These are phyloP conservation scores for Cyberlindnera mycetangii DNA, from an alignment of 805 yeast genomes.

Conservation along the genomic window DNA sequence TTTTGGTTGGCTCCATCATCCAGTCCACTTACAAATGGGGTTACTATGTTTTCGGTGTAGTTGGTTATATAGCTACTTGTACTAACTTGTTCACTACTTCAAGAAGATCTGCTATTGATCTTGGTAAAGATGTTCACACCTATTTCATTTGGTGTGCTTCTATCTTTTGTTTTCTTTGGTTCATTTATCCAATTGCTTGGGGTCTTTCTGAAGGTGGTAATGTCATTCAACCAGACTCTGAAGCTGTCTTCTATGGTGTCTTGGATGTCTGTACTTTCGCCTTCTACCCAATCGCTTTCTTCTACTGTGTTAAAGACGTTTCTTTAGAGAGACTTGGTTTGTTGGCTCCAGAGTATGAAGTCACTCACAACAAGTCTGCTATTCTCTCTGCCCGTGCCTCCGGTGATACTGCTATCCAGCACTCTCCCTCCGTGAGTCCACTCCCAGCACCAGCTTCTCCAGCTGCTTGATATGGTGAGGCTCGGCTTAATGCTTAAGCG, in stretches of 20 bases:
- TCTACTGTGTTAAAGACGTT: slow-evolving; percentile 17
- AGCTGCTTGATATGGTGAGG: slow-evolving; percentile 3
- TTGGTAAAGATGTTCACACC: slow-evolving; percentile 17
- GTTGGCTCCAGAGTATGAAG: slow-evolving; percentile 11
- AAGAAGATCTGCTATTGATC: slow-evolving; percentile 4
- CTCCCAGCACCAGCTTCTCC: slow-evolving; percentile 1
- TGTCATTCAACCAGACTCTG: slow-evolving; percentile 49
- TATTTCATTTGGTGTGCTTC: slow-evolving; percentile 34
- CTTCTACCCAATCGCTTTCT: slow-evolving; percentile 36
- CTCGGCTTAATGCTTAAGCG: too few relatives aligned
- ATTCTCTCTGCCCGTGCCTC: slow-evolving; percentile 27
- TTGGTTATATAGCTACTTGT: slow-evolving; percentile 27
- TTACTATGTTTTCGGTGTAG: slow-evolving; percentile 45
- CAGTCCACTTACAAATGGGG: slow-evolving; percentile 65
- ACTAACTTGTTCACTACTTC: slow-evolving; percentile 12
- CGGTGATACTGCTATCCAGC: slow-evolving; percentile 32
- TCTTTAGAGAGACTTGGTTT: slow-evolving; percentile 13
- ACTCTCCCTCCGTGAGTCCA: slow-evolving; percentile 5
- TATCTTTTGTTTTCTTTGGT: slow-evolving; percentile 36
- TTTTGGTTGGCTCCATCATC: slow-evolving; percentile 54
- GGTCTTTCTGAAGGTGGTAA: slow-evolving; percentile 56
- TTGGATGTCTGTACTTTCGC: slow-evolving; percentile 44
- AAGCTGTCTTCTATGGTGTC: slow-evolving; percentile 51
- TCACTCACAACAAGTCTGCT: slow-evolving; percentile 9
- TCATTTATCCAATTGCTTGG: slow-evolving; percentile 34